Percentiles rank a stretch among this genome's conserved stretches.
Conservation (phyloP, 140 eudicot genomes). For the Flaveria floridana region DNA sequence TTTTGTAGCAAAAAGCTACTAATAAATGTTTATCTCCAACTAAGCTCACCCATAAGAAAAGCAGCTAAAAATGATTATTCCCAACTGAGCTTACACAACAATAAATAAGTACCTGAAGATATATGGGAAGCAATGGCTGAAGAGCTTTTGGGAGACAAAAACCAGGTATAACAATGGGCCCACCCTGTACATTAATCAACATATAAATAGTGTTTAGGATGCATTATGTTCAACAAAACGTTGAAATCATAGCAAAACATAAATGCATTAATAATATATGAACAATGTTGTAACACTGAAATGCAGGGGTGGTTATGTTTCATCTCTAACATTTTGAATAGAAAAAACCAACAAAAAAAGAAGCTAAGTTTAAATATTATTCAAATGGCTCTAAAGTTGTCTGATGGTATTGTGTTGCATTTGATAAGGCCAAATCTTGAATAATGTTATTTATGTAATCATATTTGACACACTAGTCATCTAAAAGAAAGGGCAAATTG, state of each 20-base stretch:
- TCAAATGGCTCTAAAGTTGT: background rate
- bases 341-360: background rate
- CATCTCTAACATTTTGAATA: background rate
- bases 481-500: background rate
- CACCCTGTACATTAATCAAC: slow-evolving; percentile 57
- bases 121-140: slow-evolving; percentile 93
- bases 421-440: background rate
- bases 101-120: slow-evolving; percentile 69
- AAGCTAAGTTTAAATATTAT: background rate
- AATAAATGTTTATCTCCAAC: background rate
- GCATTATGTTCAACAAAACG: background rate
- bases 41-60: slow-evolving; percentile 6
- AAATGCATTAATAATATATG: background rate
- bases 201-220: background rate
- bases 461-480: background rate
- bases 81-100: slow-evolving; percentile 2
- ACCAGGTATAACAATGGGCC: slow-evolving; percentile 88
- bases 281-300: background rate
- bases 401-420: background rate
- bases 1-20: background rate
- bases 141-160: slow-evolving; percentile 97
- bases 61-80: background rate
- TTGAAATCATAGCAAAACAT: background rate
- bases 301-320: background rate
- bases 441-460: background rate